Conservation (phyloP, 441 rosid species). For the Syzygium syzygioides region DNA sequence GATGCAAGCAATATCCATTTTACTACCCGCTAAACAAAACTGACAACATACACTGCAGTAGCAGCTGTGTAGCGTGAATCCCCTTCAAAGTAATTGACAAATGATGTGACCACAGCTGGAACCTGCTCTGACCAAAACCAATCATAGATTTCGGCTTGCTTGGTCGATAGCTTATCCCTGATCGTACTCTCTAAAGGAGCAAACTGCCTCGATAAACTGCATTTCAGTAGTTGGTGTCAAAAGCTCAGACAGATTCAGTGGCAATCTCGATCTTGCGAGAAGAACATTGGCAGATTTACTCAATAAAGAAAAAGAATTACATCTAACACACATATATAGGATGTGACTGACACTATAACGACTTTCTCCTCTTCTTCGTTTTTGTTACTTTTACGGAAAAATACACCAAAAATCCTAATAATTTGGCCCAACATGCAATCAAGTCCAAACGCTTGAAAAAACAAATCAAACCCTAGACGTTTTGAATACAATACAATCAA, state of each 20-base stretch:
- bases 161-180: conserved; percentile 73
- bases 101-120: conserved; percentile 59
- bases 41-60: conserved; percentile 49
- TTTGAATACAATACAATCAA: background rate
- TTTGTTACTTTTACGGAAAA: background rate
- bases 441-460: background rate
- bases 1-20: conserved; percentile 12
- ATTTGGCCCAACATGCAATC: background rate
- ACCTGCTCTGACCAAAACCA: conserved; percentile 91
- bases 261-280: background rate
- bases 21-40: conserved; percentile 7
- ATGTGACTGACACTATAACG: background rate
- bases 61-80: conserved; percentile 62
- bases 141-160: conserved; percentile 70
- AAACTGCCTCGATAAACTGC: conserved; percentile 81
- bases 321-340: background rate
- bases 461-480: background rate
- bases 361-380: background rate
- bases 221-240: conserved; percentile 9
- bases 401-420: background rate
- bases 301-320: background rate
- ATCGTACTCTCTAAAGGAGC: conserved; percentile 82
- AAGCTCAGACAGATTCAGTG: background rate
- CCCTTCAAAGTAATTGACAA: conserved; percentile 69
- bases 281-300: background rate